Percentiles rank a stretch among this genome's conserved stretches.
These are phyloP conservation scores for Epichloe brachyelytri DNA, from an alignment of 2,329 filamentous ascomycete genomes.

Conservation along the genomic window DNA sequence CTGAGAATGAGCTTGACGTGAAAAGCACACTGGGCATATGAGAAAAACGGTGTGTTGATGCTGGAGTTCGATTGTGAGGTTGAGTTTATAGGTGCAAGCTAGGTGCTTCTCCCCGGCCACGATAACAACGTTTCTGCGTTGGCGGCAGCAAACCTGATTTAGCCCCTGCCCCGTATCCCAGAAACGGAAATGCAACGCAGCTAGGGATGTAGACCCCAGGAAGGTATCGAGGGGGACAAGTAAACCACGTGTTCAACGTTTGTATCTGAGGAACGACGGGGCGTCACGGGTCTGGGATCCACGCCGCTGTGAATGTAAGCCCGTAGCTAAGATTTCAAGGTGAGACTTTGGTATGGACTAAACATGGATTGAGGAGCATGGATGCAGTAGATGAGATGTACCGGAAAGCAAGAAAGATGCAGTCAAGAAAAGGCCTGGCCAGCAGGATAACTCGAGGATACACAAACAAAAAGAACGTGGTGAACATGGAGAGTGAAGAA, in stretches of 20 bases:
- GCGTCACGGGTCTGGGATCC: background rate
- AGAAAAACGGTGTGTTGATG: background rate
- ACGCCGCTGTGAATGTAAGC: background rate
- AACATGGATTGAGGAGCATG: background rate
- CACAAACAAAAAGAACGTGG: background rate
- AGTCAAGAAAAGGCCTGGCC: constrained; percentile 2
- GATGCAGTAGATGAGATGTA: background rate
- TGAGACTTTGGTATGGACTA: background rate
- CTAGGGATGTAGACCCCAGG: background rate
- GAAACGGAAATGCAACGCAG: background rate
- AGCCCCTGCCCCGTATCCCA: background rate
- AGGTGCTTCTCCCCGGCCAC: background rate
- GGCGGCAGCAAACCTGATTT: background rate
- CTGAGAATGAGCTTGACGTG: background rate
- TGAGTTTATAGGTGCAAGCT: background rate
- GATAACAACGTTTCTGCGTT: background rate
- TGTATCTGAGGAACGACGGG: background rate
- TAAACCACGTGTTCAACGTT: background rate
- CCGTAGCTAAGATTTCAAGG: background rate
- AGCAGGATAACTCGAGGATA: constrained; percentile 6
- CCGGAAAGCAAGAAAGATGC: background rate
- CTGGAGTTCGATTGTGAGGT: background rate
- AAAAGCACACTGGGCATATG: background rate
- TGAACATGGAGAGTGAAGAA: constrained; percentile 1
- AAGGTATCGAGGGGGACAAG: background rate